These are phyloP conservation scores for Carpinus viminea DNA, from an alignment of 306 rosid genomes.

Conservation along the genomic window DNA sequence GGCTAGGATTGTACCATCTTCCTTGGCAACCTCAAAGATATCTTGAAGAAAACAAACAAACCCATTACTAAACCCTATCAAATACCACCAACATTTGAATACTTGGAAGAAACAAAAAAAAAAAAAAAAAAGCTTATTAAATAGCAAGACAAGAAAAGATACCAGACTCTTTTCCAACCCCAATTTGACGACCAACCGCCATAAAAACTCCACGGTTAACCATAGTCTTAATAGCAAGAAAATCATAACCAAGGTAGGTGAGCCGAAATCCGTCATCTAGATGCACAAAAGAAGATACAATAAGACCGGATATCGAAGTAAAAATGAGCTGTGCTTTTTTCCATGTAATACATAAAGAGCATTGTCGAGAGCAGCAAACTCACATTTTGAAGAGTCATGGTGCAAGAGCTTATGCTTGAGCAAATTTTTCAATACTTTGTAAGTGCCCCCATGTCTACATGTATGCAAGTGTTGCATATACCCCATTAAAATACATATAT, in stretches of 20 bases:
- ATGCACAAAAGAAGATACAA: constrained; percentile 22
- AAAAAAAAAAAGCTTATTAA: background rate
- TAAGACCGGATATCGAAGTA: background rate
- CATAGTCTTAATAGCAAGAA: constrained; percentile 90
- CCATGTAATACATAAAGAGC: background rate
- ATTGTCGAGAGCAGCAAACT: constrained; percentile 27
- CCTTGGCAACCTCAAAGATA: constrained; percentile 88
- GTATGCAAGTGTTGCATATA: background rate
- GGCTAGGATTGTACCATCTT: constrained; percentile 83
- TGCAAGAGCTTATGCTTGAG: constrained; percentile 87
- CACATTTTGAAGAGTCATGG: constrained; percentile 91
- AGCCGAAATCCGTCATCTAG: constrained; percentile 94
- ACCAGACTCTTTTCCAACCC: constrained; percentile 98
- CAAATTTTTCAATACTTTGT: constrained; percentile 81
- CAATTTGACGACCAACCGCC: constrained; percentile 91
- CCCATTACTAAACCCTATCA: background rate
- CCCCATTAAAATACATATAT: background rate
- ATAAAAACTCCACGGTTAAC: constrained; percentile 84
- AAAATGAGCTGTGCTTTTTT: background rate
- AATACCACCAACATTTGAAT: background rate
- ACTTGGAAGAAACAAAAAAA: background rate
- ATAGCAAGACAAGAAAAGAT: constrained; percentile 7
- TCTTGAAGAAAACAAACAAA: constrained; percentile 43
- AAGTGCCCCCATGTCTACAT: constrained; percentile 86
- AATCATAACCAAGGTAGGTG: constrained; percentile 94